Evolutionary conservation across 352 stramenopile genomes (phyloP), one percentile per base, ranked within the genome.

Genomic region (Plasmopara viticola): DNA sequence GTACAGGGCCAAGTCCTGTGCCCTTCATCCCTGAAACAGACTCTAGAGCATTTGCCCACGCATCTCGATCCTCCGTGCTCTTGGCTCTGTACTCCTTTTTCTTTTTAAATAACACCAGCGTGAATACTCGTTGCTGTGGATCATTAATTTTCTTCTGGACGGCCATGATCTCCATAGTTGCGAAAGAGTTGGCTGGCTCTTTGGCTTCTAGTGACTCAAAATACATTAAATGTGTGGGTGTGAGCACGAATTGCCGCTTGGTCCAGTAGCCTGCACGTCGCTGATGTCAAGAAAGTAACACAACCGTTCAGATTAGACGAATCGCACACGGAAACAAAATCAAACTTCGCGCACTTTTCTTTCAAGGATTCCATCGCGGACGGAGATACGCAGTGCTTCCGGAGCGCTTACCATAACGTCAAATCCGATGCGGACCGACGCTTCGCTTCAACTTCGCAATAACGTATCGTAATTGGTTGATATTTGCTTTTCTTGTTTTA

Each of bases 221-320:
- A 60, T 84, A 83, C 56, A 83, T 69, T 38, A 77, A 74, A 15
- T 82, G 73, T 28, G 69, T 70, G 2, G 66, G 63, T 17, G 78
- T 91, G 51, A 94, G 64, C 20, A 91, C 60, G 37, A 89, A 90
- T 45, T 78, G 78, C 53, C 82, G 75, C 63, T 88, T 89, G 56
- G 84, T 87, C 83, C 83, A 94, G 40, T 78, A 78, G 34, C 78
- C 78, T 43, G 78, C 86, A 53, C 75, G 75, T 30, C 73, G 66
- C 70, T 84, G 48, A 17, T 39, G 33, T 37, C 65, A 70, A 53
- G 25, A 62, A 35, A 9, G 34, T 48, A 10, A 57, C 5, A 33
- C 41, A 31, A 9, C 35, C 6, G 31, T 35, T 12, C 10, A 12
- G 5, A 2, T 35, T 28, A 5, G 18, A 33, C 14, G 15, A 39